Evolutionary conservation across 73 alveolate genomes (phyloP).

Genomic region (Durusdinium trenchii): DNA sequence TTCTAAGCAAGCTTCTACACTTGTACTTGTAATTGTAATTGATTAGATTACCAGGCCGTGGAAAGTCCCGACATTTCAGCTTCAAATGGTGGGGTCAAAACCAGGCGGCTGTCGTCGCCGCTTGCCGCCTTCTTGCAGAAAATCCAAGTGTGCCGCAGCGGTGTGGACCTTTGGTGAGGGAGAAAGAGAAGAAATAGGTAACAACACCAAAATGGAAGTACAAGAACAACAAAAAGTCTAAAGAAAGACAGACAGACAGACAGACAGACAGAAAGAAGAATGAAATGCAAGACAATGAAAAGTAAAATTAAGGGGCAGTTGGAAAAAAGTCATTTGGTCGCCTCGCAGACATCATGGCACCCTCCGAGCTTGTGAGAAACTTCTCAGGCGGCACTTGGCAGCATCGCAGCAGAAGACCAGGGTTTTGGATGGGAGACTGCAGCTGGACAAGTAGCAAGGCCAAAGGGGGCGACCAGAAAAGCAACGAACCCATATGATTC

Average conservation of each 20-base stretch:
- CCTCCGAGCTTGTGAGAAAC: background rate
- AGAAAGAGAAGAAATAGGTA: too few species aligned
- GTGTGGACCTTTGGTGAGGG: too few species aligned
- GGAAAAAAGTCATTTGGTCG: background rate
- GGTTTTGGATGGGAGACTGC: constrained; percentile 94
- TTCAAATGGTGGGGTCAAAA: background rate
- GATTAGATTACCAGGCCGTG: background rate
- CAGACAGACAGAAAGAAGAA: too few species aligned
- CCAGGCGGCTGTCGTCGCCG: constrained; percentile 89
- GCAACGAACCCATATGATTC: background rate
- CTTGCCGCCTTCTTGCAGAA: constrained; percentile 77
- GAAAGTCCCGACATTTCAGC: background rate
- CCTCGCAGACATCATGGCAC: background rate
- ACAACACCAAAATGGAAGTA: too few species aligned
- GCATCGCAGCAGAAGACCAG: constrained; percentile 84
- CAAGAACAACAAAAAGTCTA: too few species aligned
- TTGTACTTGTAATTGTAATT: background rate
- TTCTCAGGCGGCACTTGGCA: constrained; percentile 67
- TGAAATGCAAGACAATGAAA: background rate
- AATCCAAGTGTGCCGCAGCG: constrained; percentile 81
- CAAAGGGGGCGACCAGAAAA: background rate
- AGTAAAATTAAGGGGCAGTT: background rate
- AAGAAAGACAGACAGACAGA: too few species aligned
- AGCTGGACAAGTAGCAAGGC: constrained; percentile 91
- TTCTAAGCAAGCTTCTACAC: background rate